Base-by-base conservation (phyloP, 2,329 filamentous ascomycete species). In the Xylogone sp. region DNA sequence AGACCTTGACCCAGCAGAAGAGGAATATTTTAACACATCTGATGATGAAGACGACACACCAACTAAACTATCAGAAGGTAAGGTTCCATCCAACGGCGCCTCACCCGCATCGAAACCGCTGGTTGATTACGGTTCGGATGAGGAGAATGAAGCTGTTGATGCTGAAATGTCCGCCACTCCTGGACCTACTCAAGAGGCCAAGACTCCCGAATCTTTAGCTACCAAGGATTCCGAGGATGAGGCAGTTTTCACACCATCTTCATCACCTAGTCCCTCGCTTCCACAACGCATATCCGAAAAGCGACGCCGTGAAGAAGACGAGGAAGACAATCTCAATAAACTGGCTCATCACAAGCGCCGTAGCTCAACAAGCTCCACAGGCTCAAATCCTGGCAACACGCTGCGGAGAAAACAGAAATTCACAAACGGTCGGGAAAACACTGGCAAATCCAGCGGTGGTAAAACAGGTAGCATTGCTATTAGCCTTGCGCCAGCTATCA, bases 71-170 rank as follows among this genome's bases (percentile, higher is more conserved):
- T 61, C 62, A 47, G 55, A 63, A 18, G 65, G 62, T 43, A 67
- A 63, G 50, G 58, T 68, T 2, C 59, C 75, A 10, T 69, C 75
- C 6, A 92, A 91, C 59, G 88, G 84, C 21, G 77, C 78, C 13
- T 81, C 83, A 19, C 76, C 84, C 1, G 69, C 80, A 8, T 70
- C 80, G 47, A 90, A 87, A 64, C 88, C 88, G 1, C 74, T 97
- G 20, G 94, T 99, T 29, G 90, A 96, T 67, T 99, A 99, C 65
- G 83, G 86, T 0, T 95, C 95, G 34, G 92, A 97, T 59, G 93
- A 97, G 53, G 90, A 94, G n/a, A 83, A 80, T 12, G 84, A 87
- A 68, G 84, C 86, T 62, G 73, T 80, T 43, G 77, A 85, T 51
- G 66, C 76, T 61, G 59, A 76, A 62, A 55, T 65, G 53, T 56